Evolutionary conservation across 2,329 filamentous ascomycete genomes (phyloP), one percentile per base, ranked within the genome.

Genomic region (Sclerotinia nivalis): DNA sequence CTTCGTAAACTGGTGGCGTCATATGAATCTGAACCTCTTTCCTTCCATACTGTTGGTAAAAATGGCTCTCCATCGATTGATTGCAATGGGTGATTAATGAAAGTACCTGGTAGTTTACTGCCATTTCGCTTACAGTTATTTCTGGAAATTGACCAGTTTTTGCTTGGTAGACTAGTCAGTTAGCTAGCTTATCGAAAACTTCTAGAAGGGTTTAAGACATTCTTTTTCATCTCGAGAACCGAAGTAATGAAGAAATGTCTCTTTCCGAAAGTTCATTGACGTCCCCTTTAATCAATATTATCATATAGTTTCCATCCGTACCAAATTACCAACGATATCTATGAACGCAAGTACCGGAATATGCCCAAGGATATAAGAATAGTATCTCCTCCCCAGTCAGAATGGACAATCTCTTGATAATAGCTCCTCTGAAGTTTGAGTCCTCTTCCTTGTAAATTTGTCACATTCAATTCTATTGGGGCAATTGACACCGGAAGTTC

Each of bases 401-500:
- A 50, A 62, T 62, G 13, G 12, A 25, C 55, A 58, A 13, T 18
- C 34, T 40, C 22, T n/a, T 25, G 40, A 43, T 43, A 43, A 43
- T 43, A 43, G 15, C 13, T 43, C 40, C 40, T 43, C 40, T 18
- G 40, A 43, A 43, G 40, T 43, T 6, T 50, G 31, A 22, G 31
- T 22, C 45, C 45, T 4, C 60, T 52, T 64, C 25, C 59, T 25
- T 22, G 43, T 18, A 34, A 43, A n/a, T 34, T 50, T n/a, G 25
- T 49, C 43, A 50, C 28, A 31, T 64, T 15, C 52, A 58, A 45
- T 55, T 40, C 66, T 55, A 64, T 69, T 64, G 58, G 58, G 58
- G 58, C 28, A 69, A 31, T 55, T 52, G 47, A 22, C 20, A 52
- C 18, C 58, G 20, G 37, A 37, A 54, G 56, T 58, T 68, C 49